phyloP scores from a whole-genome alignment of 129 eudicot genomes.

The Lonicera japonica region DNA sequence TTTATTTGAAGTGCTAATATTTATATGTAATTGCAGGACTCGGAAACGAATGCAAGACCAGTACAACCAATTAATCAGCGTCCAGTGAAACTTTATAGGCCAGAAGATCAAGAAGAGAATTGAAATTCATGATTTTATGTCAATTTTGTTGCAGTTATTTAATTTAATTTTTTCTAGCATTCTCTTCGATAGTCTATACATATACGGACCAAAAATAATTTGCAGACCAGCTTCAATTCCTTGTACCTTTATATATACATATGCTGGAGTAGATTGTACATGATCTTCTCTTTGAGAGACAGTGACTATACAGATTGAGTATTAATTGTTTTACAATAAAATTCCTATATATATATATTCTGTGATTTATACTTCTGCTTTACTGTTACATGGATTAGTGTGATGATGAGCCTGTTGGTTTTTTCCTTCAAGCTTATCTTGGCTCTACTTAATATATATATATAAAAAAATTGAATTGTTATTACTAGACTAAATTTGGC shows the following conservation, averaged over 20 bases:
- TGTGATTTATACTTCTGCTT: background rate
- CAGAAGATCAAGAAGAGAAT: constrained; percentile 5
- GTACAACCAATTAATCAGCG: constrained; percentile 41
- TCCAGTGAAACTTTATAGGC: constrained; percentile 38
- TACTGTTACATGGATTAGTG: no score
- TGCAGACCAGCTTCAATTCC: background rate
- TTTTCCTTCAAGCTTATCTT: no score
- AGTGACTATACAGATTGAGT: no score
- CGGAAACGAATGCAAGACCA: constrained; percentile 47
- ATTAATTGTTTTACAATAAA: no score
- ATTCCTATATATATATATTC: no score
- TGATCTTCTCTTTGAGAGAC: no score
- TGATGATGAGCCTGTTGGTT: no score
- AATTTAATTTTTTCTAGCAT: no score
- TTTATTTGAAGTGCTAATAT: background rate
- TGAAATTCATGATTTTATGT: background rate
- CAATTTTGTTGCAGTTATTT: background rate
- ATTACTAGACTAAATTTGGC: no score
- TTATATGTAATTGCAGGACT: constrained; percentile 15
- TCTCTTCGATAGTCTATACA: background rate
- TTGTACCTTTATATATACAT: background rate
- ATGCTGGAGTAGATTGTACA: no score
- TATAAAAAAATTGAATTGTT: no score
- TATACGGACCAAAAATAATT: background rate
- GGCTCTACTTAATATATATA: no score